Evolutionary conservation across 208 protist species (phyloP).

Genomic region (Blastocrithidia nonstop): DNA sequence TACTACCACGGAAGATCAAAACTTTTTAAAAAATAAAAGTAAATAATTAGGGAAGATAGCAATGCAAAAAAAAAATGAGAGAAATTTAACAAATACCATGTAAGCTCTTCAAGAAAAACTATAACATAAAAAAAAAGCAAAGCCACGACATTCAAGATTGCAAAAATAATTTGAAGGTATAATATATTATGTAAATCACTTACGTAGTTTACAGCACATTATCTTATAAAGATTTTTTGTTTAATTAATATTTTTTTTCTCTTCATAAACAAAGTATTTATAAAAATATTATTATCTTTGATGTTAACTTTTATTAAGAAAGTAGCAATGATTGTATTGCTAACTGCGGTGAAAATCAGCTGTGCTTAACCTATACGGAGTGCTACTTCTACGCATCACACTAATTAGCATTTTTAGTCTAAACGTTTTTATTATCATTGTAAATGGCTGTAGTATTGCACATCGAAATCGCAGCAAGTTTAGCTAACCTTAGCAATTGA

Average conservation of each 20-base stretch:
- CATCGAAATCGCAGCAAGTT: slow-evolving; percentile 53
- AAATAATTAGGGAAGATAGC: background rate
- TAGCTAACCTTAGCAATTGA: slow-evolving; percentile 35
- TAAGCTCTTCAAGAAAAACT: background rate
- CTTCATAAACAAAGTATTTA: too few species aligned
- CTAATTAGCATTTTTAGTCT: slow-evolving; percentile 43
- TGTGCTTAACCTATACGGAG: too few species aligned
- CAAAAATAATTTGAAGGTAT: background rate
- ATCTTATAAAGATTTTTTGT: background rate
- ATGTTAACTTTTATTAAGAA: too few species aligned
- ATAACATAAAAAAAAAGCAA: slow-evolving; percentile 3
- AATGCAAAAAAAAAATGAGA: background rate
- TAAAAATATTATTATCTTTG: too few species aligned
- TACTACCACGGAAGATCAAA: too few species aligned
- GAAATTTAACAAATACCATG: background rate
- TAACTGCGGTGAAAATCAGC: too few species aligned
- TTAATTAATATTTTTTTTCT: too few species aligned
- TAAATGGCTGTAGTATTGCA: slow-evolving; percentile 13
- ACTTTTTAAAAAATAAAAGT: background rate
- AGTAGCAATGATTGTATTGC: too few species aligned
- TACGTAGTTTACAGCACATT: background rate
- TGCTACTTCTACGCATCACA: too few species aligned
- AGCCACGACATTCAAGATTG: background rate
- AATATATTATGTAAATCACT: slow-evolving; percentile 1
- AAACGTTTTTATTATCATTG: slow-evolving; percentile 39